Percentiles rank a stretch among this genome's conserved stretches.
phyloP scores from a whole-genome alignment of 1,284 basidiomycete genomes.

The Ganoderma lingzhi region DNA sequence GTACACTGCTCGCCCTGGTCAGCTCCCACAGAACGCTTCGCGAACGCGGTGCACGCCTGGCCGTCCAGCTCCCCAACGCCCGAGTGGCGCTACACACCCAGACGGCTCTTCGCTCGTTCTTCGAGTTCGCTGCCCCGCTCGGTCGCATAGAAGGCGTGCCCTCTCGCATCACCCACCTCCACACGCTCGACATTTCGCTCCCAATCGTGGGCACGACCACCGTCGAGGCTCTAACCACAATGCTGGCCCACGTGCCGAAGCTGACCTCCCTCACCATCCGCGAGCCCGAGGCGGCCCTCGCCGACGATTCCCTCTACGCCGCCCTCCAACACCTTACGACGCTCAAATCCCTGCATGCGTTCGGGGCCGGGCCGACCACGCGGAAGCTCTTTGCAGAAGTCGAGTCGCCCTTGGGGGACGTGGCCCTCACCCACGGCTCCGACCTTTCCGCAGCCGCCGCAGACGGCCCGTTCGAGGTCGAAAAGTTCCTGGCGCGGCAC shows the following conservation, averaged over 20 bases:
- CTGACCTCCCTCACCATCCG: background rate
- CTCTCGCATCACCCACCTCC: background rate
- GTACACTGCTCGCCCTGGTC: background rate
- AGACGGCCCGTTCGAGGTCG: background rate
- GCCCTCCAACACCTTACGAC: background rate
- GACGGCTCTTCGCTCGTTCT: background rate
- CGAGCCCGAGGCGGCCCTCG: background rate
- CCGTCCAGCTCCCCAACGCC: background rate
- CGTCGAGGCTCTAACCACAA: background rate
- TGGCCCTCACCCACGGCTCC: background rate
- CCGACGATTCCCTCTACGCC: background rate
- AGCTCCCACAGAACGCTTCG: background rate
- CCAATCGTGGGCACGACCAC: background rate
- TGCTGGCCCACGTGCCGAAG: background rate
- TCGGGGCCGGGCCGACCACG: background rate
- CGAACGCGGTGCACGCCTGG: background rate
- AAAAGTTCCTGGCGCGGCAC: background rate
- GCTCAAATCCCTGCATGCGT: background rate
- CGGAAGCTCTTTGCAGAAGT: background rate
- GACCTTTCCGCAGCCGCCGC: no score
- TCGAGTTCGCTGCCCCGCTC: background rate
- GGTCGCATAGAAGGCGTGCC: background rate
- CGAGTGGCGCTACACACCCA: background rate
- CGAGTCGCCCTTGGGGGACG: background rate
- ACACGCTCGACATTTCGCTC: background rate